These are phyloP conservation scores for Candida berthetii DNA, from an alignment of 805 yeast genomes.

Conservation along the genomic window DNA sequence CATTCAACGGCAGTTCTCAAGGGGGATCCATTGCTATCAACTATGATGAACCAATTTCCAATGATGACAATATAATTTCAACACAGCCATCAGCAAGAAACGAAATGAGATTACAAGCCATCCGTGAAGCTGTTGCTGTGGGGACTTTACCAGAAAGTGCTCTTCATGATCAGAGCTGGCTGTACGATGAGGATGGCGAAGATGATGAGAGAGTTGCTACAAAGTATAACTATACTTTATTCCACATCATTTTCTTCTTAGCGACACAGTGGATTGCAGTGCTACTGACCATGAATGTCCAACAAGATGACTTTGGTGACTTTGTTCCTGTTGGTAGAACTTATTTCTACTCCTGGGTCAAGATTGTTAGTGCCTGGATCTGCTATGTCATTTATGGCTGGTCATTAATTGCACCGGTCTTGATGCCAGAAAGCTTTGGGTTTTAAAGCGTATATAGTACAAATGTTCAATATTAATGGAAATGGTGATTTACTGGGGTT, in stretches of 20 bases:
- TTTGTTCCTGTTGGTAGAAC: constrained; percentile 97
- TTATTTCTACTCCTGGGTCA: constrained; percentile 92
- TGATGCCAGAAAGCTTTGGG: constrained; percentile 84
- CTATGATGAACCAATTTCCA: constrained; percentile 18
- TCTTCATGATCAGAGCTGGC: constrained; percentile 62
- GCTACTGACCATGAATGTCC: constrained; percentile 84
- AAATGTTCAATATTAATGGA: no score
- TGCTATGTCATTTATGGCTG: constrained; percentile 83
- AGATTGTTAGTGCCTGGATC: constrained; percentile 86
- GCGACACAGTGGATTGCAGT: constrained; percentile 98
- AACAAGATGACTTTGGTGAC: constrained; percentile 76
- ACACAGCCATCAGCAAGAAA: constrained; percentile 51
- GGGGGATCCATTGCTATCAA: constrained; percentile 28
- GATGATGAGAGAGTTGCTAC: constrained; percentile 61
- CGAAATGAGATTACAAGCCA: constrained; percentile 81
- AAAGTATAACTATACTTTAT: constrained; percentile 78
- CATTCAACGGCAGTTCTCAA: constrained; percentile 37
- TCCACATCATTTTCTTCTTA: constrained; percentile 86
- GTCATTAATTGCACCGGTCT: constrained; percentile 87
- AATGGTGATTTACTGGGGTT: no score
- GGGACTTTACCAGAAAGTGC: constrained; percentile 95
- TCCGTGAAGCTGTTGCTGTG: constrained; percentile 91
- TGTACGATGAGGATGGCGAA: constrained; percentile 34
- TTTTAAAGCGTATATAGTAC: not conserved
- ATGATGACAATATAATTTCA: constrained; percentile 20